phyloP scores from a whole-genome alignment of 768 basidiomycete species.

The Leccinum broughii region DNA sequence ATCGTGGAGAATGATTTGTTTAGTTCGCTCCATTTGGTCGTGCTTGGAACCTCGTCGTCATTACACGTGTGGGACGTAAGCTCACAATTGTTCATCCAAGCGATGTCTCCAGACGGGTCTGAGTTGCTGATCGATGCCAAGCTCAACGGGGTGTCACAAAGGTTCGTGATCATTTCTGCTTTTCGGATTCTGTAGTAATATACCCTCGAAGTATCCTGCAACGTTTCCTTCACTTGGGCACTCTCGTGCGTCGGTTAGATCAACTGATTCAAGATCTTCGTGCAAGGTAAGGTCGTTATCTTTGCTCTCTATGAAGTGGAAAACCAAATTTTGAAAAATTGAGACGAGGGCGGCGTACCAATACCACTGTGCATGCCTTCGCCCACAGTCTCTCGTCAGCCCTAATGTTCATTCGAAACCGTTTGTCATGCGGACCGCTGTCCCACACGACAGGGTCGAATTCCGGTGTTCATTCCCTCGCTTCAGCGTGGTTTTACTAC shows the following conservation, averaged over 20 bases:
- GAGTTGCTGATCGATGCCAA: constrained; percentile 55
- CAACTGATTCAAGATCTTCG: constrained; percentile 47
- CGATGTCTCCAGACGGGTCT: constrained; percentile 34
- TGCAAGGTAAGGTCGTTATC: constrained; percentile 41
- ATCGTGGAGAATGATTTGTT: constrained; percentile 51
- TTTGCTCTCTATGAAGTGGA: background rate
- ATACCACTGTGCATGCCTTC: constrained; percentile 64
- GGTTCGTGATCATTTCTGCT: constrained; percentile 40
- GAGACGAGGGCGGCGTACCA: constrained; percentile 45
- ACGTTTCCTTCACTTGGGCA: constrained; percentile 70
- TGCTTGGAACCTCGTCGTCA: constrained; percentile 67
- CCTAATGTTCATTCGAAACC: constrained; percentile 50
- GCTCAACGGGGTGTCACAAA: constrained; percentile 54
- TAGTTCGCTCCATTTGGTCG: constrained; percentile 51
- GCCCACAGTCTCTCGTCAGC: constrained; percentile 62
- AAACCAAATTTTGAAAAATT: constrained; percentile 7
- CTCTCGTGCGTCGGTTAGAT: constrained; percentile 66
- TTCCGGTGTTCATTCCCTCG: constrained; percentile 29
- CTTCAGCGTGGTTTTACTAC: constrained; percentile 53
- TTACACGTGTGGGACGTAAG: constrained; percentile 62
- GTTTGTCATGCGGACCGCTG: constrained; percentile 43
- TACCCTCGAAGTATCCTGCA: constrained; percentile 46
- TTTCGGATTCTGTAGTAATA: constrained; percentile 1
- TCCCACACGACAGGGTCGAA: constrained; percentile 22
- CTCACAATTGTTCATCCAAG: constrained; percentile 57